Conservation (phyloP, 1,284 basidiomycete species). For the Termitomyces sp. region DNA sequence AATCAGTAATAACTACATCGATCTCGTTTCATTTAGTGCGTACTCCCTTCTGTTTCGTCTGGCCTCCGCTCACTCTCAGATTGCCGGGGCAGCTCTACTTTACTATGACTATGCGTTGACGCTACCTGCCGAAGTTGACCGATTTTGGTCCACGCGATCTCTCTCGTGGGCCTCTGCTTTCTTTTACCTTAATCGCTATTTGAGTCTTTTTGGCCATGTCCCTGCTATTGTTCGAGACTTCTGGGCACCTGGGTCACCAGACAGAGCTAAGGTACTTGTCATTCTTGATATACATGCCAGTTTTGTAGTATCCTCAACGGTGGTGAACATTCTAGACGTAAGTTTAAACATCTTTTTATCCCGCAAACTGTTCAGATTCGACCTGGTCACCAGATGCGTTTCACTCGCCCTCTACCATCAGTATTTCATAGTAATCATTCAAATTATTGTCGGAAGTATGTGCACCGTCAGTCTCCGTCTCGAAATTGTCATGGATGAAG, state of each 20-base stretch:
- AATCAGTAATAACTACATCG: constrained; percentile 12
- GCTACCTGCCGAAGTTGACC: constrained; percentile 29
- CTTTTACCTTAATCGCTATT: constrained; percentile 37
- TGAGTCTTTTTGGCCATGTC: constrained; percentile 27
- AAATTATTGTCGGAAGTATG: constrained; percentile 20
- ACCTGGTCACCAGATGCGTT: constrained; percentile 14
- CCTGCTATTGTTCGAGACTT: constrained; percentile 24
- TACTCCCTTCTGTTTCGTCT: neutral
- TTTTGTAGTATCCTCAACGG: neutral
- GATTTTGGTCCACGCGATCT: constrained; percentile 30
- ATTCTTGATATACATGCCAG: neutral
- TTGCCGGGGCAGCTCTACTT: constrained; percentile 28
- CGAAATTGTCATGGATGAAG: neutral
- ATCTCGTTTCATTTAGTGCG: constrained; percentile 18
- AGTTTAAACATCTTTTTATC: neutral
- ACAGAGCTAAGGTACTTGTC: neutral
- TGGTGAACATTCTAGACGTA: constrained; percentile 9
- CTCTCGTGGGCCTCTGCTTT: constrained; percentile 26
- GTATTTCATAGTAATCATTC: constrained; percentile 20
- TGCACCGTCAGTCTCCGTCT: neutral
- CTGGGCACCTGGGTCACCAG: constrained; percentile 10
- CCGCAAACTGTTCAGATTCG: neutral
- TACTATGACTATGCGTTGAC: constrained; percentile 40
- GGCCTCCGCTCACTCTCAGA: neutral
- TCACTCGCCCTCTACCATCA: constrained; percentile 18